phyloP scores from a whole-genome alignment of 2,329 filamentous ascomycete species.

The Sporothrix globosa region DNA sequence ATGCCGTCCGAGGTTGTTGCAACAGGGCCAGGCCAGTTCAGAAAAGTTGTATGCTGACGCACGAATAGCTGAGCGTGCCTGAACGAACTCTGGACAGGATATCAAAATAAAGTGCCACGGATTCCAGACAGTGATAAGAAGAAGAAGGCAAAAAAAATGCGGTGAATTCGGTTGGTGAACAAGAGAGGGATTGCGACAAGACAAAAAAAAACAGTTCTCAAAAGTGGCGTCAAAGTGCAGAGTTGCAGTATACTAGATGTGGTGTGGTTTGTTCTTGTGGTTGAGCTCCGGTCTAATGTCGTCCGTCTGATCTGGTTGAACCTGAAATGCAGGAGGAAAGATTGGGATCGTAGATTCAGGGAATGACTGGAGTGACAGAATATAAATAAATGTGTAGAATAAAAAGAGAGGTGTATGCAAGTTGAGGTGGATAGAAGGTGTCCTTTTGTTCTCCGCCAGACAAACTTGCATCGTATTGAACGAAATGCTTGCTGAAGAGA shows the following conservation, averaged over 20 bases:
- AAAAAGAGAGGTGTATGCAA: background rate
- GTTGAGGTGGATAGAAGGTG: slow-evolving; percentile 14
- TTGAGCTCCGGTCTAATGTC: background rate
- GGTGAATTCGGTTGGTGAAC: too few species aligned
- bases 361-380: background rate
- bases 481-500: background rate
- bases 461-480: background rate
- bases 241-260: background rate
- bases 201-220: background rate
- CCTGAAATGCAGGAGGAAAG: slow-evolving; percentile 5
- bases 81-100: background rate
- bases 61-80: background rate
- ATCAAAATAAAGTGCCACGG: background rate
- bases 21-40: background rate
- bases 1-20: slow-evolving; percentile 10
- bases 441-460: slow-evolving; percentile 11
- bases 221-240: background rate
- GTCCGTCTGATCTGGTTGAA: slow-evolving; percentile 12
- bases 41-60: background rate
- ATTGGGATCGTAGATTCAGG: slow-evolving; percentile 10
- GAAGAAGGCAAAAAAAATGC: background rate
- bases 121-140: background rate
- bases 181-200: background rate
- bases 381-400: slow-evolving; percentile 7
- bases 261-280: background rate